phyloP scores from a whole-genome alignment of 768 basidiomycete genomes.

The Trametes maxima region DNA sequence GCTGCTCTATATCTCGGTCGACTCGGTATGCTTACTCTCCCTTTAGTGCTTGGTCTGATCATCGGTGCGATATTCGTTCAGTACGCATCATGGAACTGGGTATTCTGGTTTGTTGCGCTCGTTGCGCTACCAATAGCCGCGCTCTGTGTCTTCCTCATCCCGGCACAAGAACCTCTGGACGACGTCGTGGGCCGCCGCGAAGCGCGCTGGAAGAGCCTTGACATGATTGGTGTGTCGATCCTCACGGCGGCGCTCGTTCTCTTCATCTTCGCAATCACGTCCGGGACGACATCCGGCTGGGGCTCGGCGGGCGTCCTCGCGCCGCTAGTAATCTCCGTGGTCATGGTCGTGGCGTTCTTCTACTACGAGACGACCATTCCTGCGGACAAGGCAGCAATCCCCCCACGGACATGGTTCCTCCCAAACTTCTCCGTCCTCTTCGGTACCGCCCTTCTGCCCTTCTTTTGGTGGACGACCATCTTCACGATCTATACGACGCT shows the following conservation, averaged over 20 bases:
- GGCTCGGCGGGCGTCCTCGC: constrained; percentile 41
- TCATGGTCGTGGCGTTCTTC: constrained; percentile 44
- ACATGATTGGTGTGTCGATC: constrained; percentile 40
- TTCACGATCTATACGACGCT: constrained; percentile 37
- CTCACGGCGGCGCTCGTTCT: constrained; percentile 38
- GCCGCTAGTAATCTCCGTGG: constrained; percentile 45
- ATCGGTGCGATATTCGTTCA: constrained; percentile 42
- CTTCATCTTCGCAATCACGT: constrained; percentile 41
- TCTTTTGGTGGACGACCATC: constrained; percentile 43
- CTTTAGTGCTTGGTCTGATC: constrained; percentile 35
- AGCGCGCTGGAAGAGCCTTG: constrained; percentile 34
- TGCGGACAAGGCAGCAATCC: constrained; percentile 38
- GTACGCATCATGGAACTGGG: constrained; percentile 44
- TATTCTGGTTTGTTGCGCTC: constrained; percentile 49
- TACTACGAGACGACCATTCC: constrained; percentile 43
- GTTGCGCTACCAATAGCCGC: constrained; percentile 37
- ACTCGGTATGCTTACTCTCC: background rate
- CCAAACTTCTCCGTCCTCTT: constrained; percentile 43
- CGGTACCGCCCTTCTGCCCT: constrained; percentile 39
- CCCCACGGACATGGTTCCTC: constrained; percentile 41
- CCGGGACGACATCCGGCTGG: constrained; percentile 47
- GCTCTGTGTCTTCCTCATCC: constrained; percentile 36
- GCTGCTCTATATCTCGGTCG: background rate
- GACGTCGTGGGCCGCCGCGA: constrained; percentile 3
- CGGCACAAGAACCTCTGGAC: constrained; percentile 24